Base-by-base conservation (phyloP, 129 eudicot genomes). In the Lactuca saligna region DNA sequence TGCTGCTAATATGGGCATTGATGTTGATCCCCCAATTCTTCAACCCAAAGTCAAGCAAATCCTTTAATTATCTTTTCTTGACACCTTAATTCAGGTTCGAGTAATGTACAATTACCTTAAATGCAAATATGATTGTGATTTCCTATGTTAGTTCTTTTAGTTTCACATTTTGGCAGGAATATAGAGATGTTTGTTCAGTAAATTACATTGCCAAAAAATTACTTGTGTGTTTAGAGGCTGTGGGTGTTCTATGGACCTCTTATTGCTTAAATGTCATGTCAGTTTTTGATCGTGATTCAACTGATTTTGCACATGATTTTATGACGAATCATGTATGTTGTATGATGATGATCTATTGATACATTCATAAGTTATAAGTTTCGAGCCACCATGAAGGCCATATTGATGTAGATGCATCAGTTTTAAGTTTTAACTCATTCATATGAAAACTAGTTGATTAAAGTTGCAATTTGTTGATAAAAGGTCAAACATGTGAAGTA, bases 1-100 rank as follows among this genome's bases (percentile, higher is more conserved):
- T 17, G 98, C 98, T 41, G 95, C 98, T 35, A 92, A 92, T 56
- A 92, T 92, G 98, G 98, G 98, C 55, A 83, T 92, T 6, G 98
- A 94, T 39, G 69, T 94, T n/a, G 96, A 94, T 59, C 99, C 99
- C 39, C 99, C 99, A 6, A 51, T 94, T 71, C 99, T 94, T 59
- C 78, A 82, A 51, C 89, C 91, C 31, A 90, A 87, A 71, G 78
- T 77, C 73, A 86, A 94, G 75, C 80, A 83, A 62, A 67, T 84
- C 50, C 62, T 93, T 41, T 93, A 85, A 74, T 35, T 37, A 34
- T 39, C 41, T 54, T 54, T 56, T 50, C 34, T 58, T 78, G 14
- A 76, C 11, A 8, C 57, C 59, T 53, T 53, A 65, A 38, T 69
- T 76, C 75, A 68, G 61, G 69, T 68, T 59, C 17, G 50, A 69